Conservation (phyloP, 2,329 filamentous ascomycete species). For the Mariannaea sp. region DNA sequence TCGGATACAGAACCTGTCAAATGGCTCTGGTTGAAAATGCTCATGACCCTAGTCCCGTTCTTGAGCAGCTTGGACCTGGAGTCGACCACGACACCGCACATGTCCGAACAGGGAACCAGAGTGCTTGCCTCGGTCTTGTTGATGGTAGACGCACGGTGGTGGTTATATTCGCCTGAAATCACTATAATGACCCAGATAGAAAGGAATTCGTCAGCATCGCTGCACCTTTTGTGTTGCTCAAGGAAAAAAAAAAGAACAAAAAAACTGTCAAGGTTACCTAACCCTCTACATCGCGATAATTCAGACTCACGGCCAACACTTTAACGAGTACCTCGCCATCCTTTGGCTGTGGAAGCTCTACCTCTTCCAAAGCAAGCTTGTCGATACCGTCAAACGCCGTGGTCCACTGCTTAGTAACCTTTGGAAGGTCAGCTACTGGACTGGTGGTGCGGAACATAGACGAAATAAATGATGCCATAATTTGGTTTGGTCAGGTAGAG, state of each 20-base stretch:
- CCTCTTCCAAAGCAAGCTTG: conserved; percentile 52
- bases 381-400: conserved; percentile 61
- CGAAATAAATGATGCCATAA: conserved; percentile 31
- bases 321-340: conserved; percentile 58
- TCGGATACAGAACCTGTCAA: conserved; percentile 63
- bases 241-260: no score
- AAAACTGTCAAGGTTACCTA: no score
- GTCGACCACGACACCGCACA: conserved; percentile 66
- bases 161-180: conserved; percentile 67
- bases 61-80: conserved; percentile 50
- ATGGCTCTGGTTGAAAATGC: conserved; percentile 64
- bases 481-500: background rate
- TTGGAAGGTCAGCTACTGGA: conserved; percentile 18
- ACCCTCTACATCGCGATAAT: conserved; percentile 58
- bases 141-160: conserved; percentile 67
- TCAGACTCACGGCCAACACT: conserved; percentile 53
- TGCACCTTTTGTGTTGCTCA: background rate
- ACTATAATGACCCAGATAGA: conserved; percentile 58
- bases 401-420: conserved; percentile 57
- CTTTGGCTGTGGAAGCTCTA: conserved; percentile 52
- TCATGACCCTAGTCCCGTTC: conserved; percentile 67
- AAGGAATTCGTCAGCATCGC: no score
- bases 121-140: conserved; percentile 40
- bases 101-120: conserved; percentile 71
- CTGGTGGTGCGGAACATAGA: conserved; percentile 28